A percentile compares a stretch with the other conserved stretches of the same genome.
These are phyloP conservation scores for Clonostachys chloroleuca DNA, from an alignment of 2,329 filamentous ascomycete genomes.

Conservation along the genomic window DNA sequence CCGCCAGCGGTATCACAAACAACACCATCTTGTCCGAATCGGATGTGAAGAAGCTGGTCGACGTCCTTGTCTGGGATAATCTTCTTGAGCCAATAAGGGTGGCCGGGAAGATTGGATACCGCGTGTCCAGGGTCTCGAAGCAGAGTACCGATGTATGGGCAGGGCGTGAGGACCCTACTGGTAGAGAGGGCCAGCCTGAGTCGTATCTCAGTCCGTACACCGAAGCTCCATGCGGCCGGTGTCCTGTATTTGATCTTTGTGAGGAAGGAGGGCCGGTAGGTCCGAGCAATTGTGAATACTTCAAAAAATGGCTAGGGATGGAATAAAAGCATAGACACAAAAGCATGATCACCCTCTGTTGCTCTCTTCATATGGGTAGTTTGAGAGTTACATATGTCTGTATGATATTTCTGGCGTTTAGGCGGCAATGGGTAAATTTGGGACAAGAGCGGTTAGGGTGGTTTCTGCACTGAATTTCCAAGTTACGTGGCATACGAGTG, in stretches of 20 bases:
- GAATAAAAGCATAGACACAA: no score
- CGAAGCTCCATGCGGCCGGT: conserved; percentile 85
- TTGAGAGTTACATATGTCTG: no score
- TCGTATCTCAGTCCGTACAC: conserved; percentile 68
- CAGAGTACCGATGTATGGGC: conserved; percentile 36
- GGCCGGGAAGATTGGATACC: conserved; percentile 45
- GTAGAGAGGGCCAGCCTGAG: conserved; percentile 31
- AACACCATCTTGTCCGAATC: conserved; percentile 66
- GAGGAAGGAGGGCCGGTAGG: conserved; percentile 87
- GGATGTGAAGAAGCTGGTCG: conserved; percentile 80
- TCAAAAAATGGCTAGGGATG: conserved; percentile 62
- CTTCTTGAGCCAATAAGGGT: conserved; percentile 65
- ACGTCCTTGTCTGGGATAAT: conserved; percentile 86
- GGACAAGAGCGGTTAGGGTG: no score
- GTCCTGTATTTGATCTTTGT: conserved; percentile 90
- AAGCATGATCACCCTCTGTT: no score
- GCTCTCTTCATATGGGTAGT: no score
- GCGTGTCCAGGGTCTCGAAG: conserved; percentile 43
- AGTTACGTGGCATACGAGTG: no score
- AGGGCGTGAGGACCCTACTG: conserved; percentile 26
- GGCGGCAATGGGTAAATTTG: no score
- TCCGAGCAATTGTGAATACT: conserved; percentile 88
- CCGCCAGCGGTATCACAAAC: conserved; percentile 63
- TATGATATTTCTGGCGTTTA: no score
- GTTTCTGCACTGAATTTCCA: no score